phyloP scores from a whole-genome alignment of 805 yeast genomes.

The Suhomyces faveliae region DNA sequence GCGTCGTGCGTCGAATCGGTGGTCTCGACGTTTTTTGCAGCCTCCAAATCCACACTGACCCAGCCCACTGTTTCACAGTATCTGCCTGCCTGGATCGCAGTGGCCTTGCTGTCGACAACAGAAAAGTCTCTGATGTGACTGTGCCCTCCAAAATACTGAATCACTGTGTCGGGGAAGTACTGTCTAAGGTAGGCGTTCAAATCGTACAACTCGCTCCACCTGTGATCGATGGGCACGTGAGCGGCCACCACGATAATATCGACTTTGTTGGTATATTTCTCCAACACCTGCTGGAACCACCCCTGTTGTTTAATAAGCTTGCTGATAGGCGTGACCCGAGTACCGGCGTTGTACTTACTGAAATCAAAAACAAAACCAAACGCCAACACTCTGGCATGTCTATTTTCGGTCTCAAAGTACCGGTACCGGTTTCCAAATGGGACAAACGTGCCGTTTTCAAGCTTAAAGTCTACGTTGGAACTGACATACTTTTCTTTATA shows the following conservation, averaged over 20 bases:
- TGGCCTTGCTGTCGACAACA: slow-evolving; percentile 60
- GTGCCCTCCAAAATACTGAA: slow-evolving; percentile 94
- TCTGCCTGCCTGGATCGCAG: slow-evolving; percentile 89
- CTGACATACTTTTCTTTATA: slow-evolving; percentile 66
- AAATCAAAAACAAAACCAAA: slow-evolving; percentile 83
- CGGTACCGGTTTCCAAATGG: slow-evolving; percentile 69
- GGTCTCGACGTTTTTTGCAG: slow-evolving; percentile 10
- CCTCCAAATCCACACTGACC: slow-evolving; percentile 50
- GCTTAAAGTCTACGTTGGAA: slow-evolving; percentile 64
- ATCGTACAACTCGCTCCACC: slow-evolving; percentile 51
- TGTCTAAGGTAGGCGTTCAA: slow-evolving; percentile 53
- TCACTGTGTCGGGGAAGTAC: slow-evolving; percentile 57
- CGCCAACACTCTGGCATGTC: slow-evolving; percentile 54
- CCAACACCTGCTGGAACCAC: slow-evolving; percentile 62
- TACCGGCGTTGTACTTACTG: slow-evolving; percentile 52
- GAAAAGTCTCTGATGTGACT: slow-evolving; percentile 87
- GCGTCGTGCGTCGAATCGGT: neutral
- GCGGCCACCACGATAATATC: slow-evolving; percentile 75
- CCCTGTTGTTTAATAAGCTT: slow-evolving; percentile 47
- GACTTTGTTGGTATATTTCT: slow-evolving; percentile 34
- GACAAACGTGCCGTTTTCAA: slow-evolving; percentile 45
- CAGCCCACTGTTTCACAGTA: slow-evolving; percentile 95
- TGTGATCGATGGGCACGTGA: slow-evolving; percentile 63
- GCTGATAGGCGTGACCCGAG: slow-evolving; percentile 62
- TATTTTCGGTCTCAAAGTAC: slow-evolving; percentile 62